Conservation (phyloP, 768 basidiomycete species). For the Boletus subcaerulescens region DNA sequence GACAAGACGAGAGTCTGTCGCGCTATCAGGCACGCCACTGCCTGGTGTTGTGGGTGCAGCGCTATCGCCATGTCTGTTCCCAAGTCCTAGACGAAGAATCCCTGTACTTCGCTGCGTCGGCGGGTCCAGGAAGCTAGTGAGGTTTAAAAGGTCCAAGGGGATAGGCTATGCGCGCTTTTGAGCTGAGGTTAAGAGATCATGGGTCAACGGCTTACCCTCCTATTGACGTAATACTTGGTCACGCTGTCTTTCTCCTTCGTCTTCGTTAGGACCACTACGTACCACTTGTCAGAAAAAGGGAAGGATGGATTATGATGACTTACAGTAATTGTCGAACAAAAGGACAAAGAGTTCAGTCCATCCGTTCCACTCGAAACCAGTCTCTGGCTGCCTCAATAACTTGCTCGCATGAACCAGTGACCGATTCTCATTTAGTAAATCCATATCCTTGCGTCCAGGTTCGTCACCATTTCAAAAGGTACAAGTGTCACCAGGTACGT, state of each 20-base stretch:
- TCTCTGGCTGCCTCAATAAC: conserved; percentile 83
- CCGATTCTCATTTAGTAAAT: conserved; percentile 78
- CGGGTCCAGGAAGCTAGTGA: conserved; percentile 79
- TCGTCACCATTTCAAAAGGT: not conserved
- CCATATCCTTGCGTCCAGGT: conserved; percentile 65
- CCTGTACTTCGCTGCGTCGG: conserved; percentile 74
- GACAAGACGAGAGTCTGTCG: conserved; percentile 68
- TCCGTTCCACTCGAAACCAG: conserved; percentile 82
- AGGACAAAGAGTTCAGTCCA: conserved; percentile 90
- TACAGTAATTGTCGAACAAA: conserved; percentile 93
- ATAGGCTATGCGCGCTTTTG: conserved; percentile 60
- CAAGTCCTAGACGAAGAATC: conserved; percentile 59
- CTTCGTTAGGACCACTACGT: conserved; percentile 85
- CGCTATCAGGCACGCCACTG: conserved; percentile 35
- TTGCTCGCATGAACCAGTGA: conserved; percentile 83
- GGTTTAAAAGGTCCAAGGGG: conserved; percentile 83
- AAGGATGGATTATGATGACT: conserved; percentile 27
- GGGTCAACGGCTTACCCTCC: conserved; percentile 51
- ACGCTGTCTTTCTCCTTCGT: conserved; percentile 73
- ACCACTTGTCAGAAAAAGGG: conserved; percentile 9
- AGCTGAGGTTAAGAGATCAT: not conserved
- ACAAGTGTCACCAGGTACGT: conserved; percentile 13
- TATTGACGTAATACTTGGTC: conserved; percentile 75
- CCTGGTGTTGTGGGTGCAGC: conserved; percentile 27
- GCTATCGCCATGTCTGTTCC: conserved; percentile 34